Evolutionary conservation across 441 rosid genomes (phyloP), one percentile per base, ranked within the genome.

Genomic region (Theobroma grandiflorum): DNA sequence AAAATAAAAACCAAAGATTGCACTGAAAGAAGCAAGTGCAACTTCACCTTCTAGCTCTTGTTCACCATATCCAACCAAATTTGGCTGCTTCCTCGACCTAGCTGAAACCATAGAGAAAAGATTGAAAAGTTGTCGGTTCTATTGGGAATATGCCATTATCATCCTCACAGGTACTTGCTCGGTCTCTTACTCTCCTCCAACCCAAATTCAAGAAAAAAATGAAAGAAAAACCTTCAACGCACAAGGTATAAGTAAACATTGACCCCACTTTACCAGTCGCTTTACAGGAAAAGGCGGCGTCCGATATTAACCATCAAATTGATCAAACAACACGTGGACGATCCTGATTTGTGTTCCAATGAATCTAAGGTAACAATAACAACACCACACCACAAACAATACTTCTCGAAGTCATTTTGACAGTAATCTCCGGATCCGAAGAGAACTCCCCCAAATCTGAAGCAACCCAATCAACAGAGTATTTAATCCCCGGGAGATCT

Each of bases 401-500:
- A 10, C 4, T 15, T 9, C 43, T 11, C 6, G 16, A 18, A 52
- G 8, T 6, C 22, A 14, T 49, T 33, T 50, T 53, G 62, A 20
- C 45, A 33, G 31, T 49, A 16, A 47, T 68, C 52, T n/a, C 20
- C 61, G 12, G 63, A 76, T 76, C 63, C 20, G 15, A 49, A 37
- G 12, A 16, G 15, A 70, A 6, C n/a, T 43, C 37, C 10, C 49
- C 35, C 74, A 14, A 12, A n/a, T 20, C 58, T 47, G 20, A 43
- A 68, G 72, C 31, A 68, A 68, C 12, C 38, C 40, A 22, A 8
- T 18, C 49, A 6, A 18, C 71, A 47, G 15, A 20, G 53, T 72
- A n/a, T 70, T 38, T 69, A 85, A 74, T 77, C 53, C 74, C 82
- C 42, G 58, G 40, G 37, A 77, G 85, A 78, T 84, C 86, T 70